Percentiles rank a stretch among this genome's conserved stretches.
Conservation (phyloP, 805 yeast species). For the Zygosaccharomyces siamensis region DNA sequence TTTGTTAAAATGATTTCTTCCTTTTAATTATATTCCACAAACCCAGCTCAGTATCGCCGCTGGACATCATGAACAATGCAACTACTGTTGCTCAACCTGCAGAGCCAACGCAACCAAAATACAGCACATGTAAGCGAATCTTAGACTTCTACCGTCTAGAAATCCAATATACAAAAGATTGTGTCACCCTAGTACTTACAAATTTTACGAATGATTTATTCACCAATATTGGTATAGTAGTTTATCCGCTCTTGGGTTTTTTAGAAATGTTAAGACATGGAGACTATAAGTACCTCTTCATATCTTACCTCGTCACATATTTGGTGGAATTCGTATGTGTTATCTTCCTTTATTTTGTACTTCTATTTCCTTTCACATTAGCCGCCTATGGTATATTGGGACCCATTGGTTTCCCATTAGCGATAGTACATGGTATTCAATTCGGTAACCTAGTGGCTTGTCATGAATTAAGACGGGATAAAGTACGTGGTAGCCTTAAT, state of each 20-base stretch:
- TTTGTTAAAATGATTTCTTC: neutral
- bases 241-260: slow-evolving; percentile 8
- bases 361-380: slow-evolving; percentile 8
- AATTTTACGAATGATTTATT: slow-evolving; percentile 3
- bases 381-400: slow-evolving; percentile 10
- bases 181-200: neutral
- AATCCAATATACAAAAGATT: neutral
- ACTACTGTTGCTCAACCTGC: neutral
- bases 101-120: neutral
- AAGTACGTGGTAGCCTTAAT: neutral
- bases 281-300: slow-evolving; percentile 6
- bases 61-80: neutral
- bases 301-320: slow-evolving; percentile 6
- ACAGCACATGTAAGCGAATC: neutral
- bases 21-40: neutral
- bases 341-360: slow-evolving; percentile 6
- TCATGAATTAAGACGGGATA: slow-evolving; percentile 9
- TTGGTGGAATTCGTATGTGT: slow-evolving; percentile 2
- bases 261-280: slow-evolving; percentile 7
- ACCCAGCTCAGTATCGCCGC: too few species aligned
- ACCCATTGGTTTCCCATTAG: slow-evolving; percentile 9
- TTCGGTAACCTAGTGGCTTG: slow-evolving; percentile 11
- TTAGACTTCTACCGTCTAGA: neutral
- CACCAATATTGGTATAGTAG: slow-evolving; percentile 5
- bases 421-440: slow-evolving; percentile 9